A percentile compares a stretch with the other conserved stretches of the same genome.
phyloP scores from a whole-genome alignment of 2,329 filamentous ascomycete genomes.

The Helotiales sp. region DNA sequence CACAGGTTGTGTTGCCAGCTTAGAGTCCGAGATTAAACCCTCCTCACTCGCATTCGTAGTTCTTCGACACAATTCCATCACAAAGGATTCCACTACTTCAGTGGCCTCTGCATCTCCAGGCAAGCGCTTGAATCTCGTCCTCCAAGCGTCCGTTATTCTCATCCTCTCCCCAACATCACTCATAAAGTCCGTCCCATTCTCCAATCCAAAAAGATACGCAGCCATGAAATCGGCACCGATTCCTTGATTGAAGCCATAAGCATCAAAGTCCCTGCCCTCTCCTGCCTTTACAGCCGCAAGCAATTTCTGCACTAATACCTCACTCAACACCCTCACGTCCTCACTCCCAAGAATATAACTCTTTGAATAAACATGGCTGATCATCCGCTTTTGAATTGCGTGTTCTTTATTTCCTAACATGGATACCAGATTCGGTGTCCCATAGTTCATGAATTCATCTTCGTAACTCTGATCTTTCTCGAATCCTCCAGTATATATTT shows the following conservation, averaged over 20 bases:
- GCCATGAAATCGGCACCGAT: conserved; percentile 75
- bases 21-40: background rate
- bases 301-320: conserved; percentile 57
- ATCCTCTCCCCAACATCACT: background rate
- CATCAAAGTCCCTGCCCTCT: conserved; percentile 40
- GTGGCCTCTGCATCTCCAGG: background rate
- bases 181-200: conserved; percentile 56
- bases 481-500: conserved; percentile 13
- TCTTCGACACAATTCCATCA: conserved; percentile 4
- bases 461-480: conserved; percentile 15
- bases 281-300: conserved; percentile 50
- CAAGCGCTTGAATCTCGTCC: background rate
- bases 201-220: conserved; percentile 68
- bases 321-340: conserved; percentile 54
- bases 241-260: conserved; percentile 65
- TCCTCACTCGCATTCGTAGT: background rate
- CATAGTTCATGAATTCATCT: conserved; percentile 65
- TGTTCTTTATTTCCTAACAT: conserved; percentile 61
- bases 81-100: background rate
- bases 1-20: background rate
- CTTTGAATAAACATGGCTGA: conserved; percentile 79
- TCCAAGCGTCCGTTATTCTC: background rate
- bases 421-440: conserved; percentile 62
- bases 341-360: conserved; percentile 63
- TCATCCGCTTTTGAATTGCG: conserved; percentile 68